These are phyloP conservation scores for Rhizophlyctis rosea DNA, from an alignment of 192 early-diverging fungal species.

Conservation along the genomic window DNA sequence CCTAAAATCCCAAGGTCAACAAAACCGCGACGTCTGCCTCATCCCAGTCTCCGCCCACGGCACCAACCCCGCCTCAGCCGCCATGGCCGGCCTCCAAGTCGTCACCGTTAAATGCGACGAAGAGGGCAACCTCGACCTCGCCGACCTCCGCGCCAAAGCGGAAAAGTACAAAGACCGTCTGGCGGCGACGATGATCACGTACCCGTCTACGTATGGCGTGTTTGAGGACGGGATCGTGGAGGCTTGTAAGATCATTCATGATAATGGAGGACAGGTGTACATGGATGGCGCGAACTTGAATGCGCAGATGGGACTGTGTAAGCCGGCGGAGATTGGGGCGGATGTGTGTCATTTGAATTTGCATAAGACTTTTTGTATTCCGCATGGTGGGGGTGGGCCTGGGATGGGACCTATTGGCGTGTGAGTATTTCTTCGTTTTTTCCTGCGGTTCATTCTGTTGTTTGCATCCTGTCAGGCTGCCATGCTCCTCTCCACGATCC, in stretches of 20 bases:
- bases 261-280: slow-evolving; percentile 96
- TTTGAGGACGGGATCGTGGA: slow-evolving; percentile 88
- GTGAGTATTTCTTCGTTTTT: slow-evolving; percentile 37
- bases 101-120: slow-evolving; percentile 89
- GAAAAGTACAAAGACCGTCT: slow-evolving; percentile 79
- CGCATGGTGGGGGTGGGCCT: slow-evolving; percentile 98
- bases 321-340: slow-evolving; percentile 91
- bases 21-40: slow-evolving; percentile 86
- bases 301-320: slow-evolving; percentile 55
- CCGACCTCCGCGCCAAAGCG: slow-evolving; percentile 86
- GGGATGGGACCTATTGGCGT: slow-evolving; percentile 97
- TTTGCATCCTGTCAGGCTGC: neutral
- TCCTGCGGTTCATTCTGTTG: neutral
- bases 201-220: slow-evolving; percentile 98
- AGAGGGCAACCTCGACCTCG: slow-evolving; percentile 90
- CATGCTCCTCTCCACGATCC: neutral
- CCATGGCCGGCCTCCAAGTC: slow-evolving; percentile 94
- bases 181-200: slow-evolving; percentile 98
- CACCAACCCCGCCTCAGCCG: slow-evolving; percentile 98
- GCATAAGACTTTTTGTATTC: slow-evolving; percentile 99
- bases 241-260: slow-evolving; percentile 89
- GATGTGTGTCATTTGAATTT: slow-evolving; percentile 99
- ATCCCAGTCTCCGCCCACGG: slow-evolving; percentile 99
- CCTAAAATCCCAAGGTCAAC: slow-evolving; percentile 77
- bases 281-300: slow-evolving; percentile 84